Base-by-base conservation (phyloP, 441 rosid genomes). In the Populus tomentosa region DNA sequence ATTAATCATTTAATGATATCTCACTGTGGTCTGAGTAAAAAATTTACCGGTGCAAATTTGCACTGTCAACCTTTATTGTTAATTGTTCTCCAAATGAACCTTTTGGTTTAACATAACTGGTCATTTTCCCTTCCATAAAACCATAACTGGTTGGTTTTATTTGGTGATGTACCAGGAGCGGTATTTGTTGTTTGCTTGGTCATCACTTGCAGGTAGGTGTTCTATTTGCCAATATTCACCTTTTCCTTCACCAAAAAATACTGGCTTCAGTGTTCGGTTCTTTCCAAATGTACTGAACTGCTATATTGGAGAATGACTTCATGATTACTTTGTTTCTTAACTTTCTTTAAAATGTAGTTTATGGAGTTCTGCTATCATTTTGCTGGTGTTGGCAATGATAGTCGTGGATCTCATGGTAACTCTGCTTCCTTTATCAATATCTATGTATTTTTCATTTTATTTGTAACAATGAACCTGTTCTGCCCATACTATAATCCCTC, bases 301-400 rank as follows among this genome's bases (percentile, higher is more conserved):
- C 10, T 50, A 1, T 9, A 64, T 74, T 9, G 56, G 10, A 18
- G 32, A 73, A 62, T 64, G 8, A 40, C 18, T n/a, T 42, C 35
- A 33, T 67, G 56, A 42, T 79, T 61, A 69, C 18, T 77, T 67
- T 46, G 10, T 78, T 67, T 14, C 24, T 73, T 26, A 80, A 73
- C 79, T 69, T 71, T 72, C 13, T 68, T 79, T 65, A 10, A 78
- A 77, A 76, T 83, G 83, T 85, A 96, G 99, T 82, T 86, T 97
- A 33, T 91, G 98, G 97, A 92, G 91, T 84, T 97, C 99, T 2
- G 93, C 90, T 16, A 97, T 97, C 81, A 94, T 97, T 78, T 81
- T 97, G 77, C 88, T 94, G 83, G 97, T 93, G 75, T 82, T 97
- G 81, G 86, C 90, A 30, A 94, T 97, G 99, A 88, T 93, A 66